Percentiles rank a stretch among this genome's conserved stretches.
Evolutionary conservation across 352 stramenopile species (phyloP).

Genomic region (Globisporangium perplexum): DNA sequence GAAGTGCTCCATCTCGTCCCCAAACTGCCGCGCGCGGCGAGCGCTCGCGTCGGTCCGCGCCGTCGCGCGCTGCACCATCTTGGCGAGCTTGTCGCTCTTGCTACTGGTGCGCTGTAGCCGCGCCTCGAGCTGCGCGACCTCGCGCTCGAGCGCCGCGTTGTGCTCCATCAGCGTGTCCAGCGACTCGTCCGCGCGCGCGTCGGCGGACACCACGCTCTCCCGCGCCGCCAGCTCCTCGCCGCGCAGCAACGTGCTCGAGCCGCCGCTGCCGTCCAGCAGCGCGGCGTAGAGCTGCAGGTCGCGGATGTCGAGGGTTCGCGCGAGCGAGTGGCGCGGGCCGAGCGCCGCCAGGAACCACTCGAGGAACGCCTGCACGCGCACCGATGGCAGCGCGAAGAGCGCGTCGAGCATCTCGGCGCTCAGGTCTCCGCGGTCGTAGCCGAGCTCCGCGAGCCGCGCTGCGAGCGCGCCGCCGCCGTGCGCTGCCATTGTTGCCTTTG

Average conservation of each 20-base stretch:
- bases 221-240: conserved; percentile 17
- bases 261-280: conserved; percentile 8
- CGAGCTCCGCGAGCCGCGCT: conserved; percentile 27
- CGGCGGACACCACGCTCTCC: conserved; percentile 15
- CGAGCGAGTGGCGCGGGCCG: conserved; percentile 23
- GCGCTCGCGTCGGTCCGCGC: conserved; percentile 7
- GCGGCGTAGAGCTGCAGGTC: conserved; percentile 28
- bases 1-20: conserved; percentile 13
- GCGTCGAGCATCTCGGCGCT: conserved; percentile 25
- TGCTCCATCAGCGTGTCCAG: conserved; percentile 18
- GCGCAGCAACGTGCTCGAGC: conserved; percentile 6
- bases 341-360: conserved; percentile 33
- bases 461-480: conserved; percentile 21
- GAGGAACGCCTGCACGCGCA: conserved; percentile 39
- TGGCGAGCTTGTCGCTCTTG: conserved; percentile 22
- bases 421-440: conserved; percentile 27
- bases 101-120: conserved; percentile 17
- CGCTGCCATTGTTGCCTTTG: background rate
- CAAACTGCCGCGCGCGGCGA: conserved; percentile 1
- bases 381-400: conserved; percentile 32
- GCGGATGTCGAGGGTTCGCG: conserved; percentile 12
- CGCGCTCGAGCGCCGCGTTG: conserved; percentile 20
- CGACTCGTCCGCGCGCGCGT: conserved; percentile 16
- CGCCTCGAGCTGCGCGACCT: conserved; percentile 25
- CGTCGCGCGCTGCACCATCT: conserved; percentile 20